phyloP scores from a whole-genome alignment of 2,329 filamentous ascomycete genomes.

The Monilinia laxa region DNA sequence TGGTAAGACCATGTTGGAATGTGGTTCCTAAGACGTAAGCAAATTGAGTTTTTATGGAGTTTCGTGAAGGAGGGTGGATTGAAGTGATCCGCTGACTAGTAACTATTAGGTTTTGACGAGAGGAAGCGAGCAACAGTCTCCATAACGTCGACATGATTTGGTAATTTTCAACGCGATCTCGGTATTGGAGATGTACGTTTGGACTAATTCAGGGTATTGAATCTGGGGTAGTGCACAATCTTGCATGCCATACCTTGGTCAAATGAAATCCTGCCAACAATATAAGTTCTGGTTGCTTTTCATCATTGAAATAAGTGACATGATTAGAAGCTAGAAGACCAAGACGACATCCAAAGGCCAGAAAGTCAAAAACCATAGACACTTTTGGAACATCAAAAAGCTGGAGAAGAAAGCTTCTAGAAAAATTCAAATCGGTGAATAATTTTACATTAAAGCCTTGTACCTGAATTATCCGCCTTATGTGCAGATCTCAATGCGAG shows the following conservation, averaged over 20 bases:
- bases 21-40: constrained; percentile 20
- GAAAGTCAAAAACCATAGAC: neutral
- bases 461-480: constrained; percentile 5
- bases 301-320: neutral
- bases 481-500: neutral
- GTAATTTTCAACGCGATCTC: neutral
- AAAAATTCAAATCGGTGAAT: neutral
- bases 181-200: neutral
- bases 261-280: constrained; percentile 1
- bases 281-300: neutral
- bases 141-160: constrained; percentile 4
- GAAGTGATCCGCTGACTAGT: neutral
- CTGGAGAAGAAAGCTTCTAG: constrained; percentile 2
- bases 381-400: neutral
- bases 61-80: constrained; percentile 17
- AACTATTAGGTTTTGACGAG: constrained; percentile 23
- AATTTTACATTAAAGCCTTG: neutral
- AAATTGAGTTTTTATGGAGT: constrained; percentile 12
- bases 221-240: constrained; percentile 17
- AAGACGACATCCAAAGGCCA: neutral
- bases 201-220: constrained; percentile 8
- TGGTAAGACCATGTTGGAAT: constrained; percentile 12
- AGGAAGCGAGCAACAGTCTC: constrained; percentile 3
- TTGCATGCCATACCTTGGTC: constrained; percentile 9
- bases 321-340: too few species aligned